Evolutionary conservation across 371 early-diverging fungal species (phyloP), one percentile per base, ranked within the genome.

Genomic region (Rhizopus microsporus): DNA sequence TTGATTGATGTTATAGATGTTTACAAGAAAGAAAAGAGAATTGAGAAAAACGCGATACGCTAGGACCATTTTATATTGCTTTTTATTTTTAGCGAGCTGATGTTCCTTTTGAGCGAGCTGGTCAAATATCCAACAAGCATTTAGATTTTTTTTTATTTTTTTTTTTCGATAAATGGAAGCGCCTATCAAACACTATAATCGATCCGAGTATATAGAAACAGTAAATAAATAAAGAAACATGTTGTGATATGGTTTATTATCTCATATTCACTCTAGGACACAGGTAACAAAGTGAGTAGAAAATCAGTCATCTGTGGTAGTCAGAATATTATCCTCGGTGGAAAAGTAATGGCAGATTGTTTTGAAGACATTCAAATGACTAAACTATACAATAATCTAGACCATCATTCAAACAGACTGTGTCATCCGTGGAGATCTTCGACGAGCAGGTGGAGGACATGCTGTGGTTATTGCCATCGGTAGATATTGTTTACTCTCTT

Each of bases 321-420:
- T 69, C 93, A 96, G 67, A 96, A 97, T 77, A 97, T 97, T 58
- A 91, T 95, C 44, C 85, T 97, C 13, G 95, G 95, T 32, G 96
- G 96, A 63, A 95, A 92, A 85, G 91, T 90, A 78, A 57, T 32
- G 4, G 10, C 7, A n/a, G 16, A 34, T 7, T 8, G 29, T 7
- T 29, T 3, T 23, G 7, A 17, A 46, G 30, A 29, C n/a, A n/a
- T 6, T 10, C 9, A 45, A 5, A 12, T 15, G 7, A 8, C 7
- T 42, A 15, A 23, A 40, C 50, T 44, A 23, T 23, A 23, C 30
- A 8, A 6, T 46, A 29, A 23, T 16, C 1, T 54, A 97, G 92
- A 94, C 96, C 23, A 91, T 97, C 56, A 92, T 97, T 42, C 94
- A 96, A 76, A 84, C 85, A 13, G 90, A 89, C 51, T 91, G 93